Base-by-base conservation (phyloP, 768 basidiomycete species). In the Kwoniella europaea region DNA sequence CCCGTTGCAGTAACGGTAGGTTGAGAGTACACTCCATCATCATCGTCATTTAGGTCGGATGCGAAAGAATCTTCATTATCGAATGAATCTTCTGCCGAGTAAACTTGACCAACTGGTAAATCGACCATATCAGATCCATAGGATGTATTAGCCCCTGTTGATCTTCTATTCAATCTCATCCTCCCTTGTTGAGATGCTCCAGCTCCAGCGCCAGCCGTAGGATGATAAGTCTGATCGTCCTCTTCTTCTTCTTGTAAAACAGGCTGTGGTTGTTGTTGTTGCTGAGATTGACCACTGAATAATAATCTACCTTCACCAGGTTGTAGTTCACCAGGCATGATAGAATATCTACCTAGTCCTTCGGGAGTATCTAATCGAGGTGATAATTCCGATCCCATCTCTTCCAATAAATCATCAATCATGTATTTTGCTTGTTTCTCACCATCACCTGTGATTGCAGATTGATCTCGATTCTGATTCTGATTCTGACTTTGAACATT, bases 371-470 rank as follows among this genome's bases (percentile, higher is more conserved):
- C 68, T 68, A 82, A 71, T 12, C 69, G 63, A 50, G 79, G 78
- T 56, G 72, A 75, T 6, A 75, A 71, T 42, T 70, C 75, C 42
- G 73, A 70, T 18, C 65, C 68, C 35, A 80, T 78, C 66, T 81
- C 78, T 52, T 75, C 69, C 74, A 83, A 90, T 88, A 83, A 65
- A 20, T 90, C 90, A 4, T 88, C 88, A 71, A 98, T 93, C 1
- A 95, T 94, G 35, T 94, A 84, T 15, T 84, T 62, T 35, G 85
- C 88, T 42, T 68, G 56, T 20, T 44, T 58, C 35, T 65, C 67
- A 27, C 68, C 67, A n/a, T 65, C 68, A 16, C n/a, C 56, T 29
- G 18, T 22, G 41, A 57, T 63, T 0, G 44, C 42, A 35, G 24
- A 15, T 29, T 41, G 27, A 18, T 10, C 20, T 20, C 27, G 22